Base-by-base conservation (phyloP, 129 eudicot genomes). In the Kitagawia praeruptora region DNA sequence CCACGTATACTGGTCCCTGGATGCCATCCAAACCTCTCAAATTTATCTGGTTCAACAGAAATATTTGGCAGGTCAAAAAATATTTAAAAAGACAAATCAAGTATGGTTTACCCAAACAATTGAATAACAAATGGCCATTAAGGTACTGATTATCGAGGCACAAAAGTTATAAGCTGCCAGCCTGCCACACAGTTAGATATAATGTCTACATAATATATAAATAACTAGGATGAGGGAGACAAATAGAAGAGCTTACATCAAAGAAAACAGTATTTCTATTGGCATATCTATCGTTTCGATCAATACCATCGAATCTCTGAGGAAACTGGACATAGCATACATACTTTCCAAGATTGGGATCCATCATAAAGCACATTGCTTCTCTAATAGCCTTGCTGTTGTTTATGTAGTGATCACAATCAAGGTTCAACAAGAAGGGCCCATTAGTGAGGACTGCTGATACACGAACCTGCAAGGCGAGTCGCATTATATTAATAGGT, bases 341-440 rank as follows among this genome's bases (percentile, higher is more conserved):
- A 37, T 86, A 82, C 69, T 86, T 86, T 21, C 89, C 84, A 34
- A 80, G 83, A 37, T 79, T 83, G 5, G 89, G 89, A 77, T 86
- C 86, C 89, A 86, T 86, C 89, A 86, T 83, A 77, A 86, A 86
- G 79, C 89, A 86, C 89, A 83, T 85, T 31, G 88, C 86, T 82
- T 85, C 88, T 67, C 88, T 82, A 31, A 85, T 48, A 8, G 88
- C 88, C 72, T 86, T 86, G 79, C 86, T 83, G 82, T 86, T 86
- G 71, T 86, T 86, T 39, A 83, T 86, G 80, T 86, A 86, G 41
- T 86, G 89, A 86, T 86, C 89, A 83, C 89, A 86, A 86, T 86
- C 89, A 28, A 86, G 84, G 80, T 86, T 86, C 83, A 86, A 77
- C 75, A 86, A 63, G 80, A 79, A 86, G 75, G 89, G 86, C n/a